phyloP scores from a whole-genome alignment of 441 rosid species.

The Manihot esculenta region DNA sequence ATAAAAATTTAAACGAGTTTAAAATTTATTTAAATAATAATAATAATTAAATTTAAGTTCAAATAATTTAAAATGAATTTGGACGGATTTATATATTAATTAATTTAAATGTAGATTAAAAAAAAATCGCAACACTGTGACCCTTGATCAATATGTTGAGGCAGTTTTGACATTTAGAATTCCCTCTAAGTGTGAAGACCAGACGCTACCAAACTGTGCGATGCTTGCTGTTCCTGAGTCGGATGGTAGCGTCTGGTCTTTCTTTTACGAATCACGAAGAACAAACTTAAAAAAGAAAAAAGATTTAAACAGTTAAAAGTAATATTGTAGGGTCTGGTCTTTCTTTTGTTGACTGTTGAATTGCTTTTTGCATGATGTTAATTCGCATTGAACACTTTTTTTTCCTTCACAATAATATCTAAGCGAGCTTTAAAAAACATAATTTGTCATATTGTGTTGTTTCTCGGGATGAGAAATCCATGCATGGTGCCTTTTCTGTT shows the following conservation, averaged over 20 bases:
- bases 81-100: too few species aligned
- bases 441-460: not conserved
- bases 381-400: not conserved
- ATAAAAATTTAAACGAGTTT: too few species aligned
- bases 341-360: not conserved
- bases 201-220: too few species aligned
- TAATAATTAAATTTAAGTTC: too few species aligned
- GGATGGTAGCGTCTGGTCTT: not conserved
- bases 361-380: not conserved
- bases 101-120: too few species aligned
- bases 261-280: conserved; percentile 8
- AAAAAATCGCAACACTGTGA: too few species aligned
- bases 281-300: not conserved
- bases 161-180: too few species aligned
- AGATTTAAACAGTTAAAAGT: not conserved
- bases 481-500: not conserved
- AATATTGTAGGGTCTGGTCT: not conserved
- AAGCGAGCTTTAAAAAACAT: not conserved
- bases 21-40: too few species aligned
- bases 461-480: conserved; percentile 21
- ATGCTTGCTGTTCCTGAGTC: conserved; percentile 18
- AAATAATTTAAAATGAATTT: too few species aligned
- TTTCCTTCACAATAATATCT: conserved; percentile 20
- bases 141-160: too few species aligned
- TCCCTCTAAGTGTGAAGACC: too few species aligned